Conservation (phyloP, 1,139 yeast genomes). For the Schwanniomyces etchellsii region DNA sequence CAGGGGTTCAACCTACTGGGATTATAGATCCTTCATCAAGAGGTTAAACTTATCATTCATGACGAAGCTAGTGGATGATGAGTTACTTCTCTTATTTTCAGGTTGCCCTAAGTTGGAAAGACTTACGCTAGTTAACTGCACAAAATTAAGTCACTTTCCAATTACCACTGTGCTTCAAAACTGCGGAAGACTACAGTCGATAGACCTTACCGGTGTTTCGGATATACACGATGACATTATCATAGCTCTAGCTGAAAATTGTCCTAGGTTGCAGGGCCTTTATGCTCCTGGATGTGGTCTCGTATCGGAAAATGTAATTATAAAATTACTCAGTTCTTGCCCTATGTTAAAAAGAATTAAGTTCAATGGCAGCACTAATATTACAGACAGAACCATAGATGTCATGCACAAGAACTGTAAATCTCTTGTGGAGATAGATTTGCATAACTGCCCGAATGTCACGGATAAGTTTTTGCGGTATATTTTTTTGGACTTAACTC, state of each 20-base stretch:
- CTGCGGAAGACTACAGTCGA: conserved; percentile 72
- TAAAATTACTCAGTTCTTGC: conserved; percentile 54
- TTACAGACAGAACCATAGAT: conserved; percentile 65
- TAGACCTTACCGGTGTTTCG: conserved; percentile 85
- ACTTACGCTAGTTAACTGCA: conserved; percentile 78
- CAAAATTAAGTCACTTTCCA: conserved; percentile 55
- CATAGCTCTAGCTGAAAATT: conserved; percentile 61
- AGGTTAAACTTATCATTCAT: conserved; percentile 77
- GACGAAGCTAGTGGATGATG: conserved; percentile 63
- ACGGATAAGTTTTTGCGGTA: conserved; percentile 56
- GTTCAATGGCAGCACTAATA: conserved; percentile 62
- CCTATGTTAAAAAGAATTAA: conserved; percentile 79
- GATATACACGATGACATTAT: conserved; percentile 65
- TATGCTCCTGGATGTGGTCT: conserved; percentile 81
- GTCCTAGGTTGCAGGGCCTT: conserved; percentile 79
- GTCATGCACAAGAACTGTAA: conserved; percentile 67
- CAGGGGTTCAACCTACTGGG: conserved; percentile 51
- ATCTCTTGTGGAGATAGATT: conserved; percentile 81
- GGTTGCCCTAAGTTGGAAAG: conserved; percentile 80
- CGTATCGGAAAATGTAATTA: conserved; percentile 64
- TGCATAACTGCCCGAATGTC: conserved; percentile 75
- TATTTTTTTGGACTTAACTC: conserved; percentile 62
- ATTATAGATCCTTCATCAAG: conserved; percentile 70
- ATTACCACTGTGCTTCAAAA: conserved; percentile 56
- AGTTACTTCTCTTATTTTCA: conserved; percentile 45